Evolutionary conservation across 169 alveolate species (phyloP), one percentile per base, ranked within the genome.

Genomic region (Cryptosporidium sp.): DNA sequence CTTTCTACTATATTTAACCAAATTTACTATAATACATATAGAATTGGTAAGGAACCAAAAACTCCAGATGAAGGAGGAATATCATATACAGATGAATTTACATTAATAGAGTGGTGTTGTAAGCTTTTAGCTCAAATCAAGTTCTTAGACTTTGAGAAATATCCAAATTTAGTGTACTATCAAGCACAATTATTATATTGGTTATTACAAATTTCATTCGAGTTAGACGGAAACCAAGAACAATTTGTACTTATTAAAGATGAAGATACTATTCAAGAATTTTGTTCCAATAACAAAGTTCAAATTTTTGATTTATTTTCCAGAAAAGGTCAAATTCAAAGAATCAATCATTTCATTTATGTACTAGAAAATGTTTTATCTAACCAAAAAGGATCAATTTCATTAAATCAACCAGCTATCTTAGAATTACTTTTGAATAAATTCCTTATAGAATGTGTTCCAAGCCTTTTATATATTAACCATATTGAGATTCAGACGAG

Each of bases 181-280:
- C 56, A 48, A 16, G 56, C 56, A 10, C 56, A 48, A 16, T 14
- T 48, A 12, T 39, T 75, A 18, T 75, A 58, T 21, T 75, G 86
- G 86, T 9, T 61, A 23, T 3, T 75, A 14, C 86, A 75, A 44
- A 33, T n/a, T 3, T 60, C 86, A 29, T 61, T 31, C 1, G 86
- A 75, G 44, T 52, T 75, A n/a, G 56, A 53, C 10, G 86, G 86
- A 75, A 75, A n/a, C 21, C 61, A 39, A 16, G 86, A 75, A 1
- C 29, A 61, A n/a, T 39, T 75, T 53, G 5, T n/a, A 8, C 4
- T 29, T 8, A 14, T 75, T 29, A 75, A 71, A 44, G 51, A 42
- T 1, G 80, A 69, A 39, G 53, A 69, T 16, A 10, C 6, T 31
- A 29, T 69, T 42, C 26, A 18, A 18, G 18, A 37, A 14, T n/a